Percentiles rank a stretch among this genome's conserved stretches.
Conservation (phyloP, 1,284 basidiomycete species). For the Taiwanofungus camphoratus region DNA sequence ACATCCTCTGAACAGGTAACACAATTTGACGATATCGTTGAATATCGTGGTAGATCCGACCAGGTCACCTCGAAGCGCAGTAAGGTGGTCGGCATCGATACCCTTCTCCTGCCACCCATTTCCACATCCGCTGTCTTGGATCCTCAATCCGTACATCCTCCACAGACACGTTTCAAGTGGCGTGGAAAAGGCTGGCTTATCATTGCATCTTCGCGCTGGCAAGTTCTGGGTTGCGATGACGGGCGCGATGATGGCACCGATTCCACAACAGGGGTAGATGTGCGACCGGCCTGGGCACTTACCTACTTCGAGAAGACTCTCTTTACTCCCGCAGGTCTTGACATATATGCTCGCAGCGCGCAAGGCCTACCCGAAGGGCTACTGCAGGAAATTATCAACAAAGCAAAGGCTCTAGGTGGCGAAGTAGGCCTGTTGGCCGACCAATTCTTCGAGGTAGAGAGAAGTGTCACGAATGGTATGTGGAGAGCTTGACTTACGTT, state of each 20-base stretch:
- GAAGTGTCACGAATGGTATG: conserved; percentile 4
- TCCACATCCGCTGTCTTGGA: not conserved
- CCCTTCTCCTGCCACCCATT: conserved; percentile 16
- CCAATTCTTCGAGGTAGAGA: conserved; percentile 18
- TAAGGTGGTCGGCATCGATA: conserved; percentile 34
- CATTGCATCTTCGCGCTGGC: conserved; percentile 42
- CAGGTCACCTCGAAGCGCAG: conserved; percentile 23
- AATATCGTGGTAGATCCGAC: conserved; percentile 29
- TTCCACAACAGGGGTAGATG: not conserved
- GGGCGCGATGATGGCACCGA: conserved; percentile 14
- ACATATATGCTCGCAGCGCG: conserved; percentile 36
- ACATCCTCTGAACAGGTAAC: conserved; percentile 15
- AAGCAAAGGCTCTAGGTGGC: conserved; percentile 15
- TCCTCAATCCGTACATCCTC: conserved; percentile 4
- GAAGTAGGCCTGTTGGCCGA: conserved; percentile 16
- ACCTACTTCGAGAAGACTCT: conserved; percentile 47
- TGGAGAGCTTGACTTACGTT: not conserved
- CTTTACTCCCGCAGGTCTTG: conserved; percentile 46
- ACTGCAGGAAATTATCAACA: conserved; percentile 17
- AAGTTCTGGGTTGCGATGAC: conserved; percentile 37
- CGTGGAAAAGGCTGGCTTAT: conserved; percentile 38
- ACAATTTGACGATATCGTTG: conserved; percentile 35
- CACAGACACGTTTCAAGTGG: conserved; percentile 38
- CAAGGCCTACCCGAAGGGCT: conserved; percentile 20
- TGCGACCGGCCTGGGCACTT: conserved; percentile 34